Evolutionary conservation across 73 alveolate species (phyloP).

Genomic region (Symbiodinium natans): DNA sequence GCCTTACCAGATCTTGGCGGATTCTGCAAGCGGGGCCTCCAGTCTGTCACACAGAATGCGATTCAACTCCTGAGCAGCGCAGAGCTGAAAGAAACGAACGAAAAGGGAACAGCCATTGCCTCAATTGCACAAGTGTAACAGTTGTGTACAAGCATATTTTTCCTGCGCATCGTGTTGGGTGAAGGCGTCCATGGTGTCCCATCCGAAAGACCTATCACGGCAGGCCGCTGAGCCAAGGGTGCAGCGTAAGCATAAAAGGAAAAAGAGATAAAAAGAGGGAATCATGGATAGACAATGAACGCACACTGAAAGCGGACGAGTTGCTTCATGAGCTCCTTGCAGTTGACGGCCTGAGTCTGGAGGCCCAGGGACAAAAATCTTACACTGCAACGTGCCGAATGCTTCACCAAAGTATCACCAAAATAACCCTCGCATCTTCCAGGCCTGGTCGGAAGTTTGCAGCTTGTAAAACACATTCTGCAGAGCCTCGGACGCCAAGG

Average conservation of each 20-base stretch:
- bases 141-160: too few relatives aligned
- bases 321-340: constrained; percentile 95
- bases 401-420: too few relatives aligned
- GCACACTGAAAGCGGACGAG: neutral
- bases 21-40: constrained; percentile 91
- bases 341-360: constrained; percentile 37
- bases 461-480: constrained; percentile 69
- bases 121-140: too few relatives aligned
- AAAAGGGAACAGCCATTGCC: too few relatives aligned
- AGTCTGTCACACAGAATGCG: constrained; percentile 97
- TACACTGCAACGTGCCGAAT: too few relatives aligned
- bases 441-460: constrained; percentile 56
- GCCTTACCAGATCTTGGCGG: neutral
- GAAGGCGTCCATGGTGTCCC: constrained; percentile 97
- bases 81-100: neutral
- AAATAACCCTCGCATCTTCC: too few relatives aligned
- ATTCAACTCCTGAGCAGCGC: constrained; percentile 94
- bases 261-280: too few relatives aligned
- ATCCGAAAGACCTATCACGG: constrained; percentile 96
- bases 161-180: constrained; percentile 98
- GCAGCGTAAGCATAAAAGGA: too few relatives aligned
- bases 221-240: neutral
- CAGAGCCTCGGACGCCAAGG: constrained; percentile 20
- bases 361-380: neutral
- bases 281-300: too few relatives aligned